Conservation (phyloP, 257 asterid genomes). For the Solanum sejunctum region DNA sequence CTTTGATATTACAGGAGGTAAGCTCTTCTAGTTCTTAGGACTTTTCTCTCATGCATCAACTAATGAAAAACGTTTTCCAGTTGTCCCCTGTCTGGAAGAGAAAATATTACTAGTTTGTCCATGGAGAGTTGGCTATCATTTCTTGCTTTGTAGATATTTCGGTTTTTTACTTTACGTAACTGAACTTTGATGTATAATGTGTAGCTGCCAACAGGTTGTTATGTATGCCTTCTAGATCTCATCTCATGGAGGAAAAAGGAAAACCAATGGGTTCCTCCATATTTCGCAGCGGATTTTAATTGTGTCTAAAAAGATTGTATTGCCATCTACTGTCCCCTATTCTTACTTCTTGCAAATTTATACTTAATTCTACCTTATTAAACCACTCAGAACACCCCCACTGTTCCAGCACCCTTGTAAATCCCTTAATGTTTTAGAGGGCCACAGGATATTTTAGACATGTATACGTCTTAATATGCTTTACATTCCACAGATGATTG, state of each 20-base stretch:
- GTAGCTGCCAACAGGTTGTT: background rate
- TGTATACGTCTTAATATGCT: background rate
- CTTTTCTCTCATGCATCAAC: background rate
- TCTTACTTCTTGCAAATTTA: background rate
- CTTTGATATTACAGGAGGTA: constrained; percentile 79
- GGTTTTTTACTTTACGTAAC: background rate
- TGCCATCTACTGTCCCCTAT: background rate
- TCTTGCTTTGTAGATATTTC: background rate
- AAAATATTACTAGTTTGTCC: background rate
- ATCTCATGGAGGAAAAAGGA: background rate
- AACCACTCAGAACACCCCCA: background rate
- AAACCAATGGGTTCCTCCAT: background rate
- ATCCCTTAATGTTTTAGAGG: background rate
- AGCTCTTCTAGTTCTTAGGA: constrained; percentile 7
- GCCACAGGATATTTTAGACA: background rate
- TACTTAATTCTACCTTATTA: background rate
- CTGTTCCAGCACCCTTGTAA: background rate
- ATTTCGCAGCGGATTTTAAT: background rate
- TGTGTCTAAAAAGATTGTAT: background rate
- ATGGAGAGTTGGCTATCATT: background rate
- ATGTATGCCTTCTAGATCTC: background rate
- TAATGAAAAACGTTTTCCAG: background rate
- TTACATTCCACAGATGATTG: constrained; percentile 53
- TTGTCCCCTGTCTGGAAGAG: background rate
- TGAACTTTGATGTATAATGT: background rate